Conservation (phyloP, 371 early-diverging fungal species). For the Mucor velutinosus region DNA sequence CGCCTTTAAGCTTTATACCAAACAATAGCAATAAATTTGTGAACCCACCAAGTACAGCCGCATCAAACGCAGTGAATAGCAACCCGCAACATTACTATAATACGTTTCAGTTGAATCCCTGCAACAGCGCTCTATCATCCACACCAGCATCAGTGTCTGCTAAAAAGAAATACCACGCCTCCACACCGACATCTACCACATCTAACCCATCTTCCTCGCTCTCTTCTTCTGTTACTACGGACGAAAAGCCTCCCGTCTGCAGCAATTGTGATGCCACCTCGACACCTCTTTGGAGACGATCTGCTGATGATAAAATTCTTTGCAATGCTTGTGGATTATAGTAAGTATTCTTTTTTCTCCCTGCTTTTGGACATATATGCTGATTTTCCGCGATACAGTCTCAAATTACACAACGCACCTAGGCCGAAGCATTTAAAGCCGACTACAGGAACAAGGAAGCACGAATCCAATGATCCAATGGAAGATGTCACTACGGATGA, state of each 20-base stretch:
- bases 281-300: constrained; percentile 96
- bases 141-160: neutral
- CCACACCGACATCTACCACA: neutral
- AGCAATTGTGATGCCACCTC: constrained; percentile 87
- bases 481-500: neutral
- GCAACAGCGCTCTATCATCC: neutral
- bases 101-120: constrained; percentile 18
- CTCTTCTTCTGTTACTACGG: neutral
- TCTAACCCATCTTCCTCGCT: neutral
- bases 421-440: constrained; percentile 58
- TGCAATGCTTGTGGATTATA: constrained; percentile 98
- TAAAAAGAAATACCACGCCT: neutral
- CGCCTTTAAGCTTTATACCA: neutral
- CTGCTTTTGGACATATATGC: neutral
- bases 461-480: neutral
- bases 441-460: neutral
- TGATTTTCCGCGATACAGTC: neutral
- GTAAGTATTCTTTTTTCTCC: constrained; percentile 26
- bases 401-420: constrained; percentile 76
- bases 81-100: constrained; percentile 19
- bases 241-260: constrained; percentile 49
- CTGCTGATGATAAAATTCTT: constrained; percentile 77
- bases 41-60: neutral
- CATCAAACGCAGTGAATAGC: neutral
- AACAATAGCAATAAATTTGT: neutral